phyloP scores from a whole-genome alignment of 75 land plant species.

The Larix kaempferi region DNA sequence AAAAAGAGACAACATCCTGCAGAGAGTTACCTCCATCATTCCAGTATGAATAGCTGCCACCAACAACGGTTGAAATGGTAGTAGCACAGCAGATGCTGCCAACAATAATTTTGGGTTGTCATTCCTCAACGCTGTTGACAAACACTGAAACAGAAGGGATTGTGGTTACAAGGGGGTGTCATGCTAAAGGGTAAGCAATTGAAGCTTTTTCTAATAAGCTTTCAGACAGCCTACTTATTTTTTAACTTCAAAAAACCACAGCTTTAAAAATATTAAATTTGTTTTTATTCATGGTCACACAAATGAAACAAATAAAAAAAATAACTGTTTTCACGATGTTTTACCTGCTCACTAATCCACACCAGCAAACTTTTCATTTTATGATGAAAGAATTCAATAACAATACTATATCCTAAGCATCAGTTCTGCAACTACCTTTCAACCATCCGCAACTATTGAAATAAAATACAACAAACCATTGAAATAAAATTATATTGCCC shows the following conservation, averaged over 20 bases:
- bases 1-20: neutral
- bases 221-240: neutral
- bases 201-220: neutral
- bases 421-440: too few relatives aligned
- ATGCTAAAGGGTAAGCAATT: neutral
- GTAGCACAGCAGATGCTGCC: constrained; percentile 59
- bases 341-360: too few relatives aligned
- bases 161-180: neutral
- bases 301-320: too few relatives aligned
- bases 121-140: constrained; percentile 73
- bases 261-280: too few relatives aligned
- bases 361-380: too few relatives aligned
- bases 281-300: too few relatives aligned
- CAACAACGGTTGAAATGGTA: constrained; percentile 87
- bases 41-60: constrained; percentile 85
- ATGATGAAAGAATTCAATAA: too few relatives aligned
- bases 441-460: too few relatives aligned
- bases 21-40: constrained; percentile 69
- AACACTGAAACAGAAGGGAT: constrained; percentile 50
- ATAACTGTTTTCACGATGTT: too few relatives aligned
- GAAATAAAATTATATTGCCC: too few relatives aligned
- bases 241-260: neutral
- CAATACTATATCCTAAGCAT: too few relatives aligned
- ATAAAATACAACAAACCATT: too few relatives aligned
- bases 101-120: constrained; percentile 71